Conservation (phyloP, 805 yeast species). For the Yarrowia porcina region DNA sequence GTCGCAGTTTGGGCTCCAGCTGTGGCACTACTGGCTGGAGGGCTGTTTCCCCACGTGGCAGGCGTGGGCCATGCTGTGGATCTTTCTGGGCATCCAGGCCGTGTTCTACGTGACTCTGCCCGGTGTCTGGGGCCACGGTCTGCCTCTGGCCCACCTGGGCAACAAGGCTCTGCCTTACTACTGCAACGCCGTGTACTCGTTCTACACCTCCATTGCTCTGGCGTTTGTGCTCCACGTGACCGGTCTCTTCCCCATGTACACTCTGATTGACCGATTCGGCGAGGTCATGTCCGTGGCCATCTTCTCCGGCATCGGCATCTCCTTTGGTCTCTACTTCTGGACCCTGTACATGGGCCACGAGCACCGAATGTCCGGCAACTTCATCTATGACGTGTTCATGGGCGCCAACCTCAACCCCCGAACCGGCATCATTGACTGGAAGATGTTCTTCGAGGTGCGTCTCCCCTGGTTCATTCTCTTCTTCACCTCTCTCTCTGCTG, state of each 20-base stretch:
- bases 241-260: conserved; percentile 69
- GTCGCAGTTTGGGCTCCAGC: conserved; percentile 46
- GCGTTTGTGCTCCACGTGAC: conserved; percentile 65
- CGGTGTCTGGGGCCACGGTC: conserved; percentile 93
- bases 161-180: conserved; percentile 82
- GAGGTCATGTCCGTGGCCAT: conserved; percentile 92
- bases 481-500: conserved; percentile 70
- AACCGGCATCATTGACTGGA: conserved; percentile 85
- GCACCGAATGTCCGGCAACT: conserved; percentile 89
- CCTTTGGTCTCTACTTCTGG: conserved; percentile 66
- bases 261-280: conserved; percentile 78
- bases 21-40: conserved; percentile 46
- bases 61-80: conserved; percentile 69
- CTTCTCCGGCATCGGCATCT: conserved; percentile 65
- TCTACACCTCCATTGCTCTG: conserved; percentile 63
- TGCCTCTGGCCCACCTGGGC: conserved; percentile 78
- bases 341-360: conserved; percentile 69
- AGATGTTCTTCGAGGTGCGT: conserved; percentile 97
- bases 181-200: conserved; percentile 87
- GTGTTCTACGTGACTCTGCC: conserved; percentile 79
- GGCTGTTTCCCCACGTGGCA: conserved; percentile 44
- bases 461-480: conserved; percentile 92
- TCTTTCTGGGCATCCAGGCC: conserved; percentile 67
- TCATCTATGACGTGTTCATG: conserved; percentile 87
- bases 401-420: conserved; percentile 98